Conservation (phyloP, 495 filamentous ascomycete species). For the Xylaria curta region DNA sequence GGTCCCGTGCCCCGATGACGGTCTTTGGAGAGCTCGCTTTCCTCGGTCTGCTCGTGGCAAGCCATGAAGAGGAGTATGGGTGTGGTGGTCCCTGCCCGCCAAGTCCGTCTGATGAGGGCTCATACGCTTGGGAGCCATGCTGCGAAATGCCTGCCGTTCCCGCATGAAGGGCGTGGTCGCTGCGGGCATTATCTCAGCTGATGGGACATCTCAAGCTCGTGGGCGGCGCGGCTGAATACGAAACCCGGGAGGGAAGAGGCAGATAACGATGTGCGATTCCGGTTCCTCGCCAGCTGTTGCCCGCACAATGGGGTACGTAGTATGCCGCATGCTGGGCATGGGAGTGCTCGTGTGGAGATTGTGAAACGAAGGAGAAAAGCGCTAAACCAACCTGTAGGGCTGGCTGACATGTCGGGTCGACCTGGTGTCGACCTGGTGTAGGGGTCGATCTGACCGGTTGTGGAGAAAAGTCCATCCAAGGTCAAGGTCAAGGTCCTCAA, state of each 20-base stretch:
- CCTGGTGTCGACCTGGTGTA: background rate
- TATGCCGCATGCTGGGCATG: background rate
- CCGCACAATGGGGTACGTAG: conserved; percentile 6
- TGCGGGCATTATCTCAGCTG: conserved; percentile 22
- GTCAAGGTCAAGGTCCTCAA: background rate
- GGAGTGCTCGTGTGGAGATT: conserved; percentile 8
- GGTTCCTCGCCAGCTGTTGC: conserved; percentile 19
- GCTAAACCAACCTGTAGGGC: conserved; percentile 15
- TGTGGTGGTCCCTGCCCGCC: conserved; percentile 2
- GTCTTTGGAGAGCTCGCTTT: background rate
- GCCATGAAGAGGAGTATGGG: background rate
- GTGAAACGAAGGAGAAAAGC: conserved; percentile 2
- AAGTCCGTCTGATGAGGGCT: background rate
- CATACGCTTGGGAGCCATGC: background rate
- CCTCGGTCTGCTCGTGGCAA: conserved; percentile 7
- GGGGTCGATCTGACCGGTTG: conserved; percentile 18
- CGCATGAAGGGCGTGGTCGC: conserved; percentile 1
- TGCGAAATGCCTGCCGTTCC: conserved; percentile 10
- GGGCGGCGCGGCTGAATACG: conserved; percentile 24
- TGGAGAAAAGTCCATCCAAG: conserved; percentile 22
- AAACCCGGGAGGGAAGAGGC: conserved; percentile 7
- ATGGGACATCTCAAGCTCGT: background rate
- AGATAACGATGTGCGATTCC: conserved; percentile 4
- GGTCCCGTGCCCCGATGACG: conserved; percentile 5
- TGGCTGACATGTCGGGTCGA: background rate